phyloP scores from a whole-genome alignment of 2,329 filamentous ascomycete genomes.

The Colletotrichum agaves region DNA sequence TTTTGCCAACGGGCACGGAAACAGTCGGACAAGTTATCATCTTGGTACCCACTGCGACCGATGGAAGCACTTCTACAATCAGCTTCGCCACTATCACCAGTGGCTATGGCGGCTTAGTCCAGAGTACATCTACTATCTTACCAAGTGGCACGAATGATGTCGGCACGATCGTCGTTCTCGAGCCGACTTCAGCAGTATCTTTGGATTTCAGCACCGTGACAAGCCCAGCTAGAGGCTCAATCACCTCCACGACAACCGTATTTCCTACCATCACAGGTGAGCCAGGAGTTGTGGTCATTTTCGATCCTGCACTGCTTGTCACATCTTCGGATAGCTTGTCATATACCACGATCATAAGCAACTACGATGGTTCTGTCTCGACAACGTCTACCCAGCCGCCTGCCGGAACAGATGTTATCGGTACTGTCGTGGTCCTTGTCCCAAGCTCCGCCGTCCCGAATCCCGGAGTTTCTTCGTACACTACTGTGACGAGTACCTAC shows the following conservation, averaged over 20 bases:
- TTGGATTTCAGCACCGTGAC: slow-evolving; percentile 20
- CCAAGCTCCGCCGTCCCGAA: not conserved
- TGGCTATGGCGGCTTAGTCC: not conserved
- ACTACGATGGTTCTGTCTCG: not conserved
- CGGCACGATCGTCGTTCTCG: slow-evolving; percentile 11
- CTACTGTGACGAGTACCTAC: slow-evolving; percentile 3
- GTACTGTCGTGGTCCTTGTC: slow-evolving; percentile 11
- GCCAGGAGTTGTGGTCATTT: slow-evolving; percentile 6
- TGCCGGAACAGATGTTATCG: slow-evolving; percentile 5
- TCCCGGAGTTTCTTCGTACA: not conserved
- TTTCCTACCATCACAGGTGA: not conserved
- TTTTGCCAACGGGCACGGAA: not conserved
- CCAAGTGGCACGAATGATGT: slow-evolving; percentile 10
- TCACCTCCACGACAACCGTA: not conserved
- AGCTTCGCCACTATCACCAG: slow-evolving; percentile 1
- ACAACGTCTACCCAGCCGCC: not conserved
- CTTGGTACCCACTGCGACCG: not conserved
- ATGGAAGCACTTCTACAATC: not conserved
- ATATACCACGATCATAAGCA: slow-evolving; percentile 9
- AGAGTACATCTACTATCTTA: slow-evolving; percentile 2
- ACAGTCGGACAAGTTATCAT: slow-evolving; percentile 5
- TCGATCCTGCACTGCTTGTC: slow-evolving; percentile 1
- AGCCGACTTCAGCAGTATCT: not conserved
- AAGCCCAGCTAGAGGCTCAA: not conserved
- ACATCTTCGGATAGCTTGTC: not conserved